A percentile compares a stretch with the other conserved stretches of the same genome.
phyloP scores from a whole-genome alignment of 139 green algal genomes.

The Desmodesmus armatus region DNA sequence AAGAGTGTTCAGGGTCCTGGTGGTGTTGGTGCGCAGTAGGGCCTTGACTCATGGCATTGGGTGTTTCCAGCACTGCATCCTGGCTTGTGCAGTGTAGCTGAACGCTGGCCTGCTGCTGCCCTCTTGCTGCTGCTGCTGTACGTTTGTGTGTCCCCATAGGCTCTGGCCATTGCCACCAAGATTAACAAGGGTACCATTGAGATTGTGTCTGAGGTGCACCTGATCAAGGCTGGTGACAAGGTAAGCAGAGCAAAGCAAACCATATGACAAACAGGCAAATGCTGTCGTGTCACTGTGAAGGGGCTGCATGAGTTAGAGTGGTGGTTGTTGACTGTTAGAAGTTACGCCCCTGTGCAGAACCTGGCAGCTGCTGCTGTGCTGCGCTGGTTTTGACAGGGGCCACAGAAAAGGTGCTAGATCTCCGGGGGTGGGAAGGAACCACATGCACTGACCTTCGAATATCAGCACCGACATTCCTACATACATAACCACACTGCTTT shows the following conservation, averaged over 20 bases:
- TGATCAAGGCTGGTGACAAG: slow-evolving; percentile 91
- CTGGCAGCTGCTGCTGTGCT: slow-evolving; percentile 12
- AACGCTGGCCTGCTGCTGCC: not conserved
- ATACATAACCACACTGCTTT: not conserved
- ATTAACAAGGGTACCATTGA: slow-evolving; percentile 99
- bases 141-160: slow-evolving; percentile 45
- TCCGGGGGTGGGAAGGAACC: slow-evolving; percentile 43
- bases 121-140: not conserved
- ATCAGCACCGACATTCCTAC: slow-evolving; percentile 42
- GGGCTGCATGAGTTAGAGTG: too few species aligned
- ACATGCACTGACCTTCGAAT: slow-evolving; percentile 48
- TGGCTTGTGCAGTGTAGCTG: too few species aligned
- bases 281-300: too few species aligned
- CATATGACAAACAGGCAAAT: too few species aligned
- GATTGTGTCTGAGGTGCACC: slow-evolving; percentile 91
- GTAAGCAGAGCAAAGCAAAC: slow-evolving; percentile 54
- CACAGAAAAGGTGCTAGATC: slow-evolving; percentile 41
- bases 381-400: slow-evolving; percentile 41
- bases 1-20: too few species aligned
- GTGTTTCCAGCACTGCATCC: too few species aligned
- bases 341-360: slow-evolving; percentile 36
- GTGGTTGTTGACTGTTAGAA: not conserved
- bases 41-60: too few species aligned
- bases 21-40: too few species aligned
- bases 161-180: slow-evolving; percentile 99